These are phyloP conservation scores for Chrysoporthe deuterocubensis DNA, from an alignment of 2,329 filamentous ascomycete genomes.

Conservation along the genomic window DNA sequence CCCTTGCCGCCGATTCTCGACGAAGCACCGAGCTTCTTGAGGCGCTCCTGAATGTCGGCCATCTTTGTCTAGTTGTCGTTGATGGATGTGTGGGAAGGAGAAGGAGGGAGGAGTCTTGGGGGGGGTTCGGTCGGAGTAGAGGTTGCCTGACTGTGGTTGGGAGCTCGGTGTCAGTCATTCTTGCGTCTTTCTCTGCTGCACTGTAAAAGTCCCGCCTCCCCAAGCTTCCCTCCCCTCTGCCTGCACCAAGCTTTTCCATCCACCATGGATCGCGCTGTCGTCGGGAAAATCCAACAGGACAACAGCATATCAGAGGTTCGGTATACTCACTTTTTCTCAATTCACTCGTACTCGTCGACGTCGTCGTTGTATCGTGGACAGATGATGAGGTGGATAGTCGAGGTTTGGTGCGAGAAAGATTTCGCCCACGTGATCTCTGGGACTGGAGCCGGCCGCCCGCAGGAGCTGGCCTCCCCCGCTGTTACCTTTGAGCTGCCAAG, in stretches of 20 bases:
- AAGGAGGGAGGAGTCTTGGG: constrained; percentile 26
- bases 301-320: constrained; percentile 5
- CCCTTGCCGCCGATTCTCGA: constrained; percentile 88
- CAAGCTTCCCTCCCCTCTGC: constrained; percentile 7
- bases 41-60: constrained; percentile 61
- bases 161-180: constrained; percentile 27
- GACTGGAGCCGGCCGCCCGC: constrained; percentile 7
- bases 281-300: not conserved
- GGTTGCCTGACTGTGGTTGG: constrained; percentile 26
- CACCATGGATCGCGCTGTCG: not conserved
- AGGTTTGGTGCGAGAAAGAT: constrained; percentile 24
- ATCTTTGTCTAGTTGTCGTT: constrained; percentile 40
- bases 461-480: not conserved
- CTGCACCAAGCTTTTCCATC: not conserved
- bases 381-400: constrained; percentile 20
- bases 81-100: not conserved
- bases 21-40: constrained; percentile 61
- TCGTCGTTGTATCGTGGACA: constrained; percentile 20
- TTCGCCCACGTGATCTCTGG: constrained; percentile 27
- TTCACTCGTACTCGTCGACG: constrained; percentile 27
- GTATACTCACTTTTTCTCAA: constrained; percentile 26
- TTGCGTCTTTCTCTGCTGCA: constrained; percentile 18
- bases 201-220: constrained; percentile 8
- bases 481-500: constrained; percentile 7
- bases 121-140: constrained; percentile 26